phyloP scores from a whole-genome alignment of 257 asterid species.

The Vinca minor region DNA sequence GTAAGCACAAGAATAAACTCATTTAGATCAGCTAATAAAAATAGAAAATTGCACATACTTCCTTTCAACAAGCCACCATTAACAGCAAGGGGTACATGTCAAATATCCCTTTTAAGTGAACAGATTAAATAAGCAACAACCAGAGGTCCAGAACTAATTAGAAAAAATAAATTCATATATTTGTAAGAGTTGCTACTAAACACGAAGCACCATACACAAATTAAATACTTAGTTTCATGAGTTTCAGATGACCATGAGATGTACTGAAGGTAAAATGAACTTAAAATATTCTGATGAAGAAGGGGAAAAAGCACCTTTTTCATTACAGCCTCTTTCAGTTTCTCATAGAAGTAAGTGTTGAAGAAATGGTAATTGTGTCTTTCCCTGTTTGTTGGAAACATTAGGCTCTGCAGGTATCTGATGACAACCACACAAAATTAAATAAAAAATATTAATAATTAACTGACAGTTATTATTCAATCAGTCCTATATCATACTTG shows the following conservation, averaged over 20 bases:
- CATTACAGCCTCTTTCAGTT: slow-evolving; percentile 59
- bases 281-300: background rate
- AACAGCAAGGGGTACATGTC: background rate
- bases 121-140: background rate
- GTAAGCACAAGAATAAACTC: background rate
- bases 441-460: background rate
- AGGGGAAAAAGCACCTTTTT: slow-evolving; percentile 49
- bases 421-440: background rate
- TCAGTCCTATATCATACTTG: slow-evolving; percentile 1
- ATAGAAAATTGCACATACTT: background rate
- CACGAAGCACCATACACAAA: background rate
- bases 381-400: slow-evolving; percentile 27
- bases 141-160: background rate
- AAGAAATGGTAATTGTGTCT: slow-evolving; percentile 51
- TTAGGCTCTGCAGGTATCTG: slow-evolving; percentile 71
- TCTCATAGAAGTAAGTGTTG: slow-evolving; percentile 78
- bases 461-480: background rate
- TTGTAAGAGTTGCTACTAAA: background rate
- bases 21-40: too few species aligned
- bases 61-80: background rate
- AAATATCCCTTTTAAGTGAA: background rate
- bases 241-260: background rate
- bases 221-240: background rate
- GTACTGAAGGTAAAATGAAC: background rate
- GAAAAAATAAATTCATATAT: background rate